A percentile compares a stretch with the other conserved stretches of the same genome.
phyloP scores from a whole-genome alignment of 148 eudicot genomes.

The Simmondsia chinensis region DNA sequence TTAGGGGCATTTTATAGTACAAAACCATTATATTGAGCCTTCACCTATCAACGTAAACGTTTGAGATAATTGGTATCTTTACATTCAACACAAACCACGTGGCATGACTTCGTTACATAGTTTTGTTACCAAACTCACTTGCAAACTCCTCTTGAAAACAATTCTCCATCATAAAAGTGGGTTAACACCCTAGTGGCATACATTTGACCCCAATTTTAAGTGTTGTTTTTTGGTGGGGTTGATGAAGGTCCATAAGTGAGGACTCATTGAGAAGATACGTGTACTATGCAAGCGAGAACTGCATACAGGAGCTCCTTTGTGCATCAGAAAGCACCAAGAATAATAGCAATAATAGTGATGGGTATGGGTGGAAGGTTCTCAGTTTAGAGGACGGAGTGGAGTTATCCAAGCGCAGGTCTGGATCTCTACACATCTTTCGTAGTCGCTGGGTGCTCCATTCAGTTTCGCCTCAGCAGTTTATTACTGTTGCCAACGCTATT shows the following conservation, averaged over 20 bases:
- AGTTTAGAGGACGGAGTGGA: slow-evolving; percentile 55
- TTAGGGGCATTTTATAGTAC: too few relatives aligned
- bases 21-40: too few relatives aligned
- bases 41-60: too few relatives aligned
- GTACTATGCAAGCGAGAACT: slow-evolving; percentile 69
- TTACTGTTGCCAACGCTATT: slow-evolving; percentile 81
- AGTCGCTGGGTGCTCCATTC: slow-evolving; percentile 69
- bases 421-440: slow-evolving; percentile 71
- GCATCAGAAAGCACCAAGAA: too few relatives aligned
- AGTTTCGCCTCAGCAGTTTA: slow-evolving; percentile 66
- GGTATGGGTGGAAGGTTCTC: slow-evolving; percentile 59
- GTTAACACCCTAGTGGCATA: too few relatives aligned
- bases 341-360: slow-evolving; percentile 30
- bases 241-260: slow-evolving; percentile 73
- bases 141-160: too few relatives aligned
- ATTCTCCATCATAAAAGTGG: too few relatives aligned
- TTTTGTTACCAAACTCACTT: too few relatives aligned
- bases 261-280: slow-evolving; percentile 81
- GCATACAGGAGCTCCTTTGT: slow-evolving; percentile 75
- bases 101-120: too few relatives aligned
- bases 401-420: slow-evolving; percentile 72
- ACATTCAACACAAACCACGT: too few relatives aligned
- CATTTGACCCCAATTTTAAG: too few relatives aligned
- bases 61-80: too few relatives aligned
- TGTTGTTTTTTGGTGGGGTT: neutral